phyloP scores from a whole-genome alignment of 2,329 filamentous ascomycete genomes.

The Colletotrichum musae region DNA sequence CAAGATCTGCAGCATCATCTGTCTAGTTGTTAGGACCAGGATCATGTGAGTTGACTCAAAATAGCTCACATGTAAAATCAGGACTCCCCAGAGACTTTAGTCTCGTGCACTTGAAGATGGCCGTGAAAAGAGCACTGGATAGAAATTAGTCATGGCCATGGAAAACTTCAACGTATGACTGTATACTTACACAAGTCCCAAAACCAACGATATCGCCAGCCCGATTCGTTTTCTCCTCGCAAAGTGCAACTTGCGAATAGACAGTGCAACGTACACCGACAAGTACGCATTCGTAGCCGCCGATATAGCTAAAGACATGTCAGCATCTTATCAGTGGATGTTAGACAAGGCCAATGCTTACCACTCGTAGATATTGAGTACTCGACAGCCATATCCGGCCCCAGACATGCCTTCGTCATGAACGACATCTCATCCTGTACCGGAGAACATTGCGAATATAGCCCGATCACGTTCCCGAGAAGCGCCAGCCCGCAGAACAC shows the following conservation, averaged over 20 bases:
- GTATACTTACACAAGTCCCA: slow-evolving; percentile 45
- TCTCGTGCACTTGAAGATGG: slow-evolving; percentile 53
- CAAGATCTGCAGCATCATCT: slow-evolving; percentile 31
- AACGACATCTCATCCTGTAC: slow-evolving; percentile 51
- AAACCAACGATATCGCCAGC: slow-evolving; percentile 52
- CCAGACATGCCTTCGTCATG: slow-evolving; percentile 53
- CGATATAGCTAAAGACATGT: slow-evolving; percentile 16
- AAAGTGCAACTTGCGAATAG: slow-evolving; percentile 55
- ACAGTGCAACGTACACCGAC: slow-evolving; percentile 56
- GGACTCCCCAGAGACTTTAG: slow-evolving; percentile 47
- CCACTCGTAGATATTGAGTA: slow-evolving; percentile 58
- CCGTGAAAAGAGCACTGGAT: slow-evolving; percentile 44
- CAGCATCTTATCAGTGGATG: neutral
- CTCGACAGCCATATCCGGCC: slow-evolving; percentile 52
- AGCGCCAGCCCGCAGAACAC: slow-evolving; percentile 49
- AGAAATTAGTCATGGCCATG: neutral
- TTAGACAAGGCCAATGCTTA: slow-evolving; percentile 40
- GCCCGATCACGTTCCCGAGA: slow-evolving; percentile 54
- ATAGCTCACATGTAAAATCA: slow-evolving; percentile 47
- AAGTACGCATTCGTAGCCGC: slow-evolving; percentile 53
- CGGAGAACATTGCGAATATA: slow-evolving; percentile 60
- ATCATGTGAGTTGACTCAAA: neutral
- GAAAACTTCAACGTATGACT: neutral
- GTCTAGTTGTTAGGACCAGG: neutral
- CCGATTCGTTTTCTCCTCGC: slow-evolving; percentile 57